Evolutionary conservation across 208 protist species (phyloP), one percentile per base, ranked within the genome.

Genomic region (Acanthamoeba polyphaga): DNA sequence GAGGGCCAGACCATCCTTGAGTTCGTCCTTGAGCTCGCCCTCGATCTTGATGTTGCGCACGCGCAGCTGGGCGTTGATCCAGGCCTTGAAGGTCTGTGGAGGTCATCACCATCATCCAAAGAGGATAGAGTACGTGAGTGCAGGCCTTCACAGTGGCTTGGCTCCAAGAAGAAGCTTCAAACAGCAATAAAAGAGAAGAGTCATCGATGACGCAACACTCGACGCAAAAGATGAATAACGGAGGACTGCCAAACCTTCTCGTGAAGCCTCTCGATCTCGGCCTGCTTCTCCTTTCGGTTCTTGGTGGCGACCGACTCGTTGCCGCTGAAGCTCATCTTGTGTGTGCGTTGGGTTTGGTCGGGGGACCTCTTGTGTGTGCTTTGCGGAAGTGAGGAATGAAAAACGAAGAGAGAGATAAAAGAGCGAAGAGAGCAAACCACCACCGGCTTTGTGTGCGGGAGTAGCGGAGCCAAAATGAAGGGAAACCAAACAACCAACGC

Each of bases 31-130:
- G 58, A 95, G 84, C 38, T 96, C 96, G 24, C 22, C 64, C 53
- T 95, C 34, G 51, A 97, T 84, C 66, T 92, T 87, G 32, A 95
- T 93, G 87, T 72, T 34, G 84, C 84, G 84, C 24, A 94, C 43
- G 32, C 96, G 94, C 29, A 97, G 90, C 89, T 97, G 96, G 55
- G 90, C 94, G 68, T 97, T 97, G 64, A 90, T 96, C 96, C 96
- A 97, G 58, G 60, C 89, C 32, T 93, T 97, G 64, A 97, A 96
- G 19, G 95, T 96, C 92, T 84, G 76, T 32, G 49, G 49, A 53
- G 15, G 34, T 38, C 5, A 92, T 92, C 34, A 85, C 19, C 5
- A 95, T 94, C 64, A 55, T 24, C 19, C 27, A 27, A 12, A 76
- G 17, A 84, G 24, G 43, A 84, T 5, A 55, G 32, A 27, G 13